Evolutionary conservation across 2,329 filamentous ascomycete species (phyloP).

Genomic region (Pyricularia sp.): DNA sequence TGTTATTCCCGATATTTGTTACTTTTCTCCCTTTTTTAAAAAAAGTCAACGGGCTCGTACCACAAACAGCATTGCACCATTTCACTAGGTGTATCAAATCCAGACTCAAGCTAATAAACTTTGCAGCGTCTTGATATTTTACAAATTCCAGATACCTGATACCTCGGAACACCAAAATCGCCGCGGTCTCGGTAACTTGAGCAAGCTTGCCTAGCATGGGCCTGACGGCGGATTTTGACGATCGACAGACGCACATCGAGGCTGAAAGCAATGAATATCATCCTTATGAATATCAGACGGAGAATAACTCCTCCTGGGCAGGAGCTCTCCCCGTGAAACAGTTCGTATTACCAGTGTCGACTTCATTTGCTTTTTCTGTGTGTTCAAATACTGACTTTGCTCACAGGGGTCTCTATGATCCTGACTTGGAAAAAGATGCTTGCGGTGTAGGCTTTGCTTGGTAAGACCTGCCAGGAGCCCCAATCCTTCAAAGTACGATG

Average conservation of each 20-base stretch:
- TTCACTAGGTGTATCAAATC: background rate
- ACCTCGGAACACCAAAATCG: background rate
- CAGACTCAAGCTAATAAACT: background rate
- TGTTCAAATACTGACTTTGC: slow-evolving; percentile 2
- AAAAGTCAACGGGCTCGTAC: background rate
- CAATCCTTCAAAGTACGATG: no score
- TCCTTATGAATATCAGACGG: slow-evolving; percentile 75
- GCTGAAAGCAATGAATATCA: slow-evolving; percentile 47
- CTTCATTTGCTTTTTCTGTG: background rate
- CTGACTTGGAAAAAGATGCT: slow-evolving; percentile 93
- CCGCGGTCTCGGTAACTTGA: slow-evolving; percentile 1
- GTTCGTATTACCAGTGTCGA: slow-evolving; percentile 25
- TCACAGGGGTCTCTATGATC: slow-evolving; percentile 75
- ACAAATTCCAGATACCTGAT: background rate
- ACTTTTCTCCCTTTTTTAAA: background rate
- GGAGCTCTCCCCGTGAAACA: slow-evolving; percentile 93
- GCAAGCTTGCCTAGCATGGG: slow-evolving; percentile 54
- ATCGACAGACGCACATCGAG: slow-evolving; percentile 50
- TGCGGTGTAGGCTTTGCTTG: slow-evolving; percentile 98
- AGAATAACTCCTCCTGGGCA: slow-evolving; percentile 81
- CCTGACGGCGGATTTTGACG: slow-evolving; percentile 53
- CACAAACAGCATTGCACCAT: background rate
- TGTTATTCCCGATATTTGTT: background rate
- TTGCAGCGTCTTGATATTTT: background rate
- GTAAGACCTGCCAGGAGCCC: slow-evolving; percentile 31